Conservation (phyloP, 192 early-diverging fungal genomes). For the Podila horticola region DNA sequence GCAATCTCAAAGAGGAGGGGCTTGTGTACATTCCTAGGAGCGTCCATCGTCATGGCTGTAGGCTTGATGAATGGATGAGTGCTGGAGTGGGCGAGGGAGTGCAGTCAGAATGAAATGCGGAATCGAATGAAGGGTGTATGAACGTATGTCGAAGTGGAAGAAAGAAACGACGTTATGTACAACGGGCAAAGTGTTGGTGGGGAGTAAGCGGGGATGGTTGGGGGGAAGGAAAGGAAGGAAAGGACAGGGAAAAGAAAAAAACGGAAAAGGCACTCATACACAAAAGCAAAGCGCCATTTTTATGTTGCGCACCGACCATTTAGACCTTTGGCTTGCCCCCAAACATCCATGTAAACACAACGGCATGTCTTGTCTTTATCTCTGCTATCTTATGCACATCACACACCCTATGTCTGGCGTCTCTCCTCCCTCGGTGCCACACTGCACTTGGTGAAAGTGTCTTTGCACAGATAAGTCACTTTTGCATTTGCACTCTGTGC, state of each 20-base stretch:
- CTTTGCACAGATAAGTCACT: too few relatives aligned
- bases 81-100: not conserved
- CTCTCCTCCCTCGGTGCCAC: too few relatives aligned
- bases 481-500: too few relatives aligned
- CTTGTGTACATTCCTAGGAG: constrained; percentile 58
- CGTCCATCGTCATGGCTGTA: constrained; percentile 11
- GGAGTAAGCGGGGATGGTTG: not conserved
- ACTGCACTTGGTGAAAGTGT: too few relatives aligned
- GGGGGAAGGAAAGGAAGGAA: not conserved
- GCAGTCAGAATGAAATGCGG: not conserved
- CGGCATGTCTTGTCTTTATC: too few relatives aligned
- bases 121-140: not conserved
- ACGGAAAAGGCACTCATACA: not conserved
- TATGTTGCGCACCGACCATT: constrained; percentile 2
- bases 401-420: too few relatives aligned
- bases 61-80: too few relatives aligned
- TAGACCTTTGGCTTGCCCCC: too few relatives aligned
- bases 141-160: too few relatives aligned
- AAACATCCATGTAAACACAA: too few relatives aligned
- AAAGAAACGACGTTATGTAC: too few relatives aligned
- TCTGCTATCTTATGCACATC: too few relatives aligned
- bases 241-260: not conserved
- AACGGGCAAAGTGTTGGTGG: not conserved
- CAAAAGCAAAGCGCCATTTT: not conserved
- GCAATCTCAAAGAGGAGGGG: constrained; percentile 92